Evolutionary conservation across 345 rosid genomes (phyloP).

Genomic region (Luvunga scandens): DNA sequence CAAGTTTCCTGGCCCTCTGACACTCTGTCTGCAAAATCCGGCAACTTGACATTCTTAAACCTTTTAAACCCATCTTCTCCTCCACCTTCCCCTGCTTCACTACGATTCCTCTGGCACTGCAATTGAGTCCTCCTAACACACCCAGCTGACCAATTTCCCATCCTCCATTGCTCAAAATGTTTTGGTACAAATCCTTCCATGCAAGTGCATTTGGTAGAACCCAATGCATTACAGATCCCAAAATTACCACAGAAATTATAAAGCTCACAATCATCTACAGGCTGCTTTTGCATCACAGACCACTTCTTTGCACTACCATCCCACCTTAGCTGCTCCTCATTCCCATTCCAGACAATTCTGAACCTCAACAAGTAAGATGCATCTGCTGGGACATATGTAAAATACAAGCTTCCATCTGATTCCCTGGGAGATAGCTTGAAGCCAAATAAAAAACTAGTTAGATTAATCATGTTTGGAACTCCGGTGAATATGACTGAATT

Average conservation of each 20-base stretch:
- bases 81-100: background rate
- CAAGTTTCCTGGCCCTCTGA: background rate
- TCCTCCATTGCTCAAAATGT: slow-evolving; percentile 26
- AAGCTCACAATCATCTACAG: slow-evolving; percentile 52
- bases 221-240: slow-evolving; percentile 42
- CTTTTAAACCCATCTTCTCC: slow-evolving; percentile 30
- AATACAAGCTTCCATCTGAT: slow-evolving; percentile 40
- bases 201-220: slow-evolving; percentile 45
- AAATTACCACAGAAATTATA: slow-evolving; percentile 75
- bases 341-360: slow-evolving; percentile 42
- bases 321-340: slow-evolving; percentile 58
- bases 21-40: slow-evolving; percentile 27
- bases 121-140: slow-evolving; percentile 30
- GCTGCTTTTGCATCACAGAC: slow-evolving; percentile 47
- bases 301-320: slow-evolving; percentile 33
- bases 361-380: slow-evolving; percentile 50
- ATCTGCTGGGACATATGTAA: slow-evolving; percentile 49
- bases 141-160: slow-evolving; percentile 39
- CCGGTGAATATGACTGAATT: slow-evolving; percentile 53
- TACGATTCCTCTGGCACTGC: slow-evolving; percentile 27
- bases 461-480: slow-evolving; percentile 39
- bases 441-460: slow-evolving; percentile 43
- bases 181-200: slow-evolving; percentile 49
- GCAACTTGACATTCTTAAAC: slow-evolving; percentile 31
- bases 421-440: slow-evolving; percentile 42